Percentiles rank a stretch among this genome's conserved stretches.
Evolutionary conservation across 2,329 filamentous ascomycete genomes (phyloP).

Genomic region (Sarocladiaceae sp.): DNA sequence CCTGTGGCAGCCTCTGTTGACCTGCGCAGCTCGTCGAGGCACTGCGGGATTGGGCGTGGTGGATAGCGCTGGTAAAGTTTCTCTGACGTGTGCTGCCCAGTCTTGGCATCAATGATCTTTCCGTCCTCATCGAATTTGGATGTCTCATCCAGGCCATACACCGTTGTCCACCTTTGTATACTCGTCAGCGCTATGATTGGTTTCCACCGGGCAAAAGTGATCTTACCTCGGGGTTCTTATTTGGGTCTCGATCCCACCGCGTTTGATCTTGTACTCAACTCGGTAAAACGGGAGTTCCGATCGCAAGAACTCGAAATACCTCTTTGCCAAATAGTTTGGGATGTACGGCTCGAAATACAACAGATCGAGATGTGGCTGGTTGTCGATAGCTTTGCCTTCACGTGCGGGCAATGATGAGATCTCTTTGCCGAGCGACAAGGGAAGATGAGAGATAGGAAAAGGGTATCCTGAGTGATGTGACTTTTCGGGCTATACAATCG

Average conservation of each 20-base stretch:
- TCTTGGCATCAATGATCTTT: conserved; percentile 38
- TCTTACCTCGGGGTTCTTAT: conserved; percentile 47
- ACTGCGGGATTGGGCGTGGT: conserved; percentile 65
- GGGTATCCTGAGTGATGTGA: conserved; percentile 43
- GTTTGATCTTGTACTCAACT: conserved; percentile 66
- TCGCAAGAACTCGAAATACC: conserved; percentile 65
- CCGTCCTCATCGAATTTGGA: conserved; percentile 47
- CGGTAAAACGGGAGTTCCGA: conserved; percentile 69
- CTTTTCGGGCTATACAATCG: conserved; percentile 15
- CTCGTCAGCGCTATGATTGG: background rate
- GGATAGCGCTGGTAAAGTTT: conserved; percentile 48
- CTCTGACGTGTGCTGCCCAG: conserved; percentile 32
- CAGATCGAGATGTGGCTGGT: conserved; percentile 65
- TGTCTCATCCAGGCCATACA: conserved; percentile 56
- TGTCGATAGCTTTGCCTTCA: conserved; percentile 50
- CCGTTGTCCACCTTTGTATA: conserved; percentile 39
- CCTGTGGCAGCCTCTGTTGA: conserved; percentile 60
- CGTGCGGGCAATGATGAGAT: conserved; percentile 42
- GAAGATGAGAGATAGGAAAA: conserved; percentile 41
- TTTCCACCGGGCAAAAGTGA: background rate
- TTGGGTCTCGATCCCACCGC: conserved; percentile 54
- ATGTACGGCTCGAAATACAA: conserved; percentile 72
- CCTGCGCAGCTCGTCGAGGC: conserved; percentile 56
- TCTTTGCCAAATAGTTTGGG: conserved; percentile 44
- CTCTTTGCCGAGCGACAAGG: conserved; percentile 29